Evolutionary conservation across 306 rosid genomes (phyloP).

Genomic region (Cercis canadensis): DNA sequence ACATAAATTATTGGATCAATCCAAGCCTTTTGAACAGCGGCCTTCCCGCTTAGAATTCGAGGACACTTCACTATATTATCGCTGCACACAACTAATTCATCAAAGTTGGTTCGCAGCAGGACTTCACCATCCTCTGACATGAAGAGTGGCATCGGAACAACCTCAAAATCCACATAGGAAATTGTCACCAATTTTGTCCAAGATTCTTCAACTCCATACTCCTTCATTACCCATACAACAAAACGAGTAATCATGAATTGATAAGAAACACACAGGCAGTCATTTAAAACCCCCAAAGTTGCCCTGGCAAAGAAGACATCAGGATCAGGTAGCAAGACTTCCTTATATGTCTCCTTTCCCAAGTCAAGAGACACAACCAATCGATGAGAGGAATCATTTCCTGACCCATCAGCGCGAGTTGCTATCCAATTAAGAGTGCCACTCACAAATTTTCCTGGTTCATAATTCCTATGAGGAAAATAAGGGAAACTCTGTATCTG

Average conservation of each 20-base stretch:
- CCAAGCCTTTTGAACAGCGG: no score
- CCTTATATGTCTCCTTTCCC: constrained; percentile 15
- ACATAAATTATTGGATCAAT: no score
- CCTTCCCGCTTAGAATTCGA: no score
- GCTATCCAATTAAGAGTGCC: constrained; percentile 1
- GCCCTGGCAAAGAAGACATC: not conserved
- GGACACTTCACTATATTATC: no score
- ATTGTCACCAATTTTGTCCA: constrained; percentile 27
- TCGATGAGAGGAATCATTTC: no score
- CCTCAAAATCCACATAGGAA: not conserved
- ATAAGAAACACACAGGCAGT: constrained; percentile 29
- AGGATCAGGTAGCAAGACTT: not conserved
- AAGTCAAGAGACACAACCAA: constrained; percentile 18
- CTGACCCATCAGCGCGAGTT: no score
- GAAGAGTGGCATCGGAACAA: no score
- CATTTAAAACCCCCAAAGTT: not conserved
- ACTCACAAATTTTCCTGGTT: not conserved
- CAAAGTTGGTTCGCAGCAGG: no score
- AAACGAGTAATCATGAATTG: not conserved
- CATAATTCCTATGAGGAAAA: no score
- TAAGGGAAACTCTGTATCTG: not conserved
- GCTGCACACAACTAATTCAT: no score
- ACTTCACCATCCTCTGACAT: no score
- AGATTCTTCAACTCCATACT: constrained; percentile 21
- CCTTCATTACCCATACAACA: constrained; percentile 26